phyloP scores from a whole-genome alignment of 2,329 filamentous ascomycete species.

The Pseudogymnoascus sp. region DNA sequence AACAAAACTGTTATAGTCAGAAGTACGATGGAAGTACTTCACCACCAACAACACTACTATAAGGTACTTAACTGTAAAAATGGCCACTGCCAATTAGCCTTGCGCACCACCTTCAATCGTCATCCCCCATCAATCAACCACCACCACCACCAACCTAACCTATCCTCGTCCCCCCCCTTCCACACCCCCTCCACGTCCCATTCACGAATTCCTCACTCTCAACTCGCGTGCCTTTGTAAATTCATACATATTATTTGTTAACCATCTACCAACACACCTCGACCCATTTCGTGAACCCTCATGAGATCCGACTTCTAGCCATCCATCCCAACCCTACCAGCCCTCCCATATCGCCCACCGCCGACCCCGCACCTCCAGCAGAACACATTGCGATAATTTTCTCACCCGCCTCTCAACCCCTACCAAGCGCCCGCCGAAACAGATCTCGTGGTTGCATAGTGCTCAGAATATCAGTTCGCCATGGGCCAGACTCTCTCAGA shows the following conservation, averaged over 20 bases:
- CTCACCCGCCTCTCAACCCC: background rate
- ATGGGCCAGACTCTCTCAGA: slow-evolving; percentile 99
- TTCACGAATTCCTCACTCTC: background rate
- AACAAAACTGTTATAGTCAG: background rate
- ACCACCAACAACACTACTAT: background rate
- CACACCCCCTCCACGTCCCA: background rate
- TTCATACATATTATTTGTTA: slow-evolving; percentile 3
- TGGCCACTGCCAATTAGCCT: background rate
- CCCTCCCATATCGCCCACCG: background rate
- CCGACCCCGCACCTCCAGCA: background rate
- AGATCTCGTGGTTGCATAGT: background rate
- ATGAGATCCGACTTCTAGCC: background rate
- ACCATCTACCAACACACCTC: background rate
- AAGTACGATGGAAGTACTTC: background rate
- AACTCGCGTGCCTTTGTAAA: background rate
- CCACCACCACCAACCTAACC: background rate
- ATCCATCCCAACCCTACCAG: background rate
- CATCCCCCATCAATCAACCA: background rate
- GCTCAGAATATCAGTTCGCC: slow-evolving; percentile 4
- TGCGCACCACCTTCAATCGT: background rate
- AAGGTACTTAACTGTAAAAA: background rate
- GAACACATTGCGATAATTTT: slow-evolving; percentile 6
- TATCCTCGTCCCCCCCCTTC: background rate
- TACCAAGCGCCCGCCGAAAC: background rate
- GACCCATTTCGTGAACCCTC: background rate